phyloP scores from a whole-genome alignment of 2,329 filamentous ascomycete genomes.

The Penicillium sp. region DNA sequence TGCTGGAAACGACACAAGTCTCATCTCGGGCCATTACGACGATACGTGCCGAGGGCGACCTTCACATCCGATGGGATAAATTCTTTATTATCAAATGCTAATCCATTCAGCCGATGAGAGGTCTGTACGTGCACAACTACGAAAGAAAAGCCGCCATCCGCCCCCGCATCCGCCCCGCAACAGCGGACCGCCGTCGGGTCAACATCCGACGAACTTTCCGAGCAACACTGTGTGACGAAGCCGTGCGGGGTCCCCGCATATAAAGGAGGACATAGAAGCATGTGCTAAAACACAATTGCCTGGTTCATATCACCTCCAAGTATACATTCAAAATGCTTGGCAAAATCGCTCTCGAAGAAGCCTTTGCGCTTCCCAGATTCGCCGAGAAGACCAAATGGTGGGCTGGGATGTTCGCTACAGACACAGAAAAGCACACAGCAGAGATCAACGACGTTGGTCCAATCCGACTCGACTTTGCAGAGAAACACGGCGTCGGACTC shows the following conservation, averaged over 20 bases:
- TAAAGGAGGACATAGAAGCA: not conserved
- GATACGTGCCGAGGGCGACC: no score
- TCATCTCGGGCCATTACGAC: no score
- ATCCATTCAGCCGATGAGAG: no score
- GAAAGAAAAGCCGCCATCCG: not conserved
- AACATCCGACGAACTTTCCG: not conserved
- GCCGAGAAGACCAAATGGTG: constrained; percentile 63
- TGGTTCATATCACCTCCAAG: not conserved
- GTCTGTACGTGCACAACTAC: not conserved
- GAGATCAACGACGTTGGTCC: constrained; percentile 57
- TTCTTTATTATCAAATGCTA: no score
- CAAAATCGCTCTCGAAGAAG: constrained; percentile 65
- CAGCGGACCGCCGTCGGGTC: constrained; percentile 2
- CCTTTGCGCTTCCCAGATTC: constrained; percentile 62
- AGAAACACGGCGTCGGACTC: constrained; percentile 51
- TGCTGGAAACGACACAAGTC: no score
- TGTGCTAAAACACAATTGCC: not conserved
- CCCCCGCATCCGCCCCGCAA: constrained; percentile 7
- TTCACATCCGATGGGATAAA: no score
- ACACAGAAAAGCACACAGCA: constrained; percentile 58
- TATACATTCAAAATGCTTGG: constrained; percentile 51
- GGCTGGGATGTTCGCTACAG: constrained; percentile 61
- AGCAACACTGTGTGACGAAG: not conserved
- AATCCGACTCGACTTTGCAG: constrained; percentile 46
- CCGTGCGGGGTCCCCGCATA: constrained; percentile 13